A percentile compares a stretch with the other conserved stretches of the same genome.
These are phyloP conservation scores for Fraxinus pennsylvanica DNA, from an alignment of 257 asterid species.

Conservation along the genomic window DNA sequence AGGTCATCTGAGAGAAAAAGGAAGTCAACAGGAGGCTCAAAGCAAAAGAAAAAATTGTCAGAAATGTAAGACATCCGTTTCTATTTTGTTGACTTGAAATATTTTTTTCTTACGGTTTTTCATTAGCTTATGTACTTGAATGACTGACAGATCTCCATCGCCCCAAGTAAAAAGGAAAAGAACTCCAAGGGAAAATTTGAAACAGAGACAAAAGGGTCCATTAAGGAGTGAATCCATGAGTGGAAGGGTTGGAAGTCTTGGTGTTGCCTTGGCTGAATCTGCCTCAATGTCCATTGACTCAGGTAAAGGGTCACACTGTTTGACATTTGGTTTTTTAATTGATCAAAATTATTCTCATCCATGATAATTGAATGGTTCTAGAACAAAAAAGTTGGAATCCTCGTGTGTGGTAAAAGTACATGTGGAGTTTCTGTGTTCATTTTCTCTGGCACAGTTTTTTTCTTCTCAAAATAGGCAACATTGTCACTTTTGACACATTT, in stretches of 20 bases:
- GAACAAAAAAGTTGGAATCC: background rate
- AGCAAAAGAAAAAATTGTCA: conserved; percentile 39
- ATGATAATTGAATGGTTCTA: background rate
- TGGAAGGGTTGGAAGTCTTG: conserved; percentile 47
- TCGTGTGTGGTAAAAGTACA: background rate
- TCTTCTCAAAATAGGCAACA: background rate
- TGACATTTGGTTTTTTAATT: background rate
- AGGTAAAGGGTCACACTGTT: conserved; percentile 41
- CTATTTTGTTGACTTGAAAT: conserved; percentile 22
- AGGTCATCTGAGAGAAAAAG: conserved; percentile 63
- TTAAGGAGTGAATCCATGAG: conserved; percentile 44
- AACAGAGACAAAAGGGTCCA: conserved; percentile 39
- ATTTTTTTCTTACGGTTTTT: conserved; percentile 17
- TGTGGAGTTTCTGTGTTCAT: background rate
- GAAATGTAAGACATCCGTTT: conserved; percentile 55
- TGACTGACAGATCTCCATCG: conserved; percentile 58
- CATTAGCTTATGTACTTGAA: conserved; percentile 29
- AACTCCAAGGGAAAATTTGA: conserved; percentile 73
- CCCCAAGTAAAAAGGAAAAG: conserved; percentile 74
- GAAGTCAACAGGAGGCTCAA: conserved; percentile 48
- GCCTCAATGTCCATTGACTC: conserved; percentile 47
- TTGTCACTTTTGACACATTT: background rate
- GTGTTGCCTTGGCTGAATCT: conserved; percentile 34
- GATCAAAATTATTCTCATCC: background rate
- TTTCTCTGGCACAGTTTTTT: background rate